phyloP scores from a whole-genome alignment of 805 yeast genomes.

The Starmera caribaea region DNA sequence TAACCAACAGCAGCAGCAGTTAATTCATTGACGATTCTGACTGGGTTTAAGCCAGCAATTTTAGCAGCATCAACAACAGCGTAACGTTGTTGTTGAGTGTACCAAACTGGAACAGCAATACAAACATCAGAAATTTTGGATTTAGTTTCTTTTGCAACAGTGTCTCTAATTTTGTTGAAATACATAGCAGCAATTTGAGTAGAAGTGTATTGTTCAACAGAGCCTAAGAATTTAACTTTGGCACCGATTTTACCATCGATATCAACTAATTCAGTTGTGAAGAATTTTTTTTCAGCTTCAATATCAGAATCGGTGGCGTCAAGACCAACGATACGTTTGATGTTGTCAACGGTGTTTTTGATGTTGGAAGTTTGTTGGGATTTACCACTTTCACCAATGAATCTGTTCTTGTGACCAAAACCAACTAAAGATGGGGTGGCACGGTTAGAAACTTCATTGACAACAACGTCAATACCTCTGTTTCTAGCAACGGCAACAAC shows the following conservation, averaged over 20 bases:
- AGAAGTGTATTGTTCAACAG: conserved; percentile 69
- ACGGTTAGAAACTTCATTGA: conserved; percentile 97
- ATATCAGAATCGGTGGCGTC: conserved; percentile 67
- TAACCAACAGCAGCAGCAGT: conserved; percentile 99
- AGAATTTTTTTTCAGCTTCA: conserved; percentile 61
- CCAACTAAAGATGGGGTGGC: conserved; percentile 90
- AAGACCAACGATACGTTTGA: conserved; percentile 88
- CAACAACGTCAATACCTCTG: conserved; percentile 97
- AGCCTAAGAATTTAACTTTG: conserved; percentile 76
- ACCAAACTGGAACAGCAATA: conserved; percentile 95
- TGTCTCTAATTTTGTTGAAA: conserved; percentile 80
- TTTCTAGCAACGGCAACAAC: conserved; percentile 95
- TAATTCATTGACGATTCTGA: conserved; percentile 92
- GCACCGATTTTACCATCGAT: conserved; percentile 74
- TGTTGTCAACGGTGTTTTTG: conserved; percentile 91
- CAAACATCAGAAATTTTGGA: conserved; percentile 73
- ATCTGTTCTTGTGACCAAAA: conserved; percentile 82
- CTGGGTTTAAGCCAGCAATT: conserved; percentile 97
- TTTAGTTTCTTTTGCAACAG: conserved; percentile 74
- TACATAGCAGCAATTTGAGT: conserved; percentile 94
- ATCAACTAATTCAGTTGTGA: conserved; percentile 63
- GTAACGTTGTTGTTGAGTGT: conserved; percentile 92
- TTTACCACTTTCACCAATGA: conserved; percentile 92
- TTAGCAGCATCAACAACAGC: conserved; percentile 92
- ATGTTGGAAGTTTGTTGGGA: conserved; percentile 94